Base-by-base conservation (phyloP, 139 green algal genomes). In the Micromonas pusilla region DNA sequence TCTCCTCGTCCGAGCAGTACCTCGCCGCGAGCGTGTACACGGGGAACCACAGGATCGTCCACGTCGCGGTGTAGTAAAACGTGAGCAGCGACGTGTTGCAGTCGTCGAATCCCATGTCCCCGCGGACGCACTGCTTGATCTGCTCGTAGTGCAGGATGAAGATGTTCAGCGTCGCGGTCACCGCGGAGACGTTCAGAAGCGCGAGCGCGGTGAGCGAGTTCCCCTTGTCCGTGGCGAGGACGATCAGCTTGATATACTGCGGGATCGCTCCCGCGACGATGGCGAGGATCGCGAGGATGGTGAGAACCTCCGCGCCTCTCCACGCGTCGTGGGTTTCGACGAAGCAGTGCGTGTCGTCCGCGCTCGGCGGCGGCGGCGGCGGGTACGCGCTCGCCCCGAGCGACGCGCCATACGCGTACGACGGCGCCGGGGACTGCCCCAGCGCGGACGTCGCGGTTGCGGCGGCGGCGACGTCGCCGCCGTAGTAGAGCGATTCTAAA, bases 141-240 rank as follows among this genome's bases (percentile, higher is more conserved):
- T 74, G 67, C 19, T 74, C 67, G 36, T 33, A 74, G 67, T 74
- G 67, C 67, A 74, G 52, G 16, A 74, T 62, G 67, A 74, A 74
- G 23, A 74, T 38, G 36, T 74, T 74, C 34, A 74, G n/a, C 34
- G 67, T 74, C 20, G 67, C 67, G n/a, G 32, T 52, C 34, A 60
- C 2, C 16, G 26, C 32, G 32, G 34, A 63, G 20, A 74, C 36
- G 67, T 74, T 74, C 67, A 74, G 30, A 5, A 74, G 67, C 36
- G 67, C 67, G 20, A 74, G 26, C 13, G 36, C 30, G 25, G 36
- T 33, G 3, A 74, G 20, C 33, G 67, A 74, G 28, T 62, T 62
- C 23, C 68, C 68, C 37, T 64, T 36, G 34, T n/a, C 21, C 19
- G 26, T 63, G 19, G 34, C 37, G n/a, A 75, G 53, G 19, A 63